Evolutionary conservation across 257 asterid genomes (phyloP), one percentile per base, ranked within the genome.

Genomic region (Primulina huaijiensis): DNA sequence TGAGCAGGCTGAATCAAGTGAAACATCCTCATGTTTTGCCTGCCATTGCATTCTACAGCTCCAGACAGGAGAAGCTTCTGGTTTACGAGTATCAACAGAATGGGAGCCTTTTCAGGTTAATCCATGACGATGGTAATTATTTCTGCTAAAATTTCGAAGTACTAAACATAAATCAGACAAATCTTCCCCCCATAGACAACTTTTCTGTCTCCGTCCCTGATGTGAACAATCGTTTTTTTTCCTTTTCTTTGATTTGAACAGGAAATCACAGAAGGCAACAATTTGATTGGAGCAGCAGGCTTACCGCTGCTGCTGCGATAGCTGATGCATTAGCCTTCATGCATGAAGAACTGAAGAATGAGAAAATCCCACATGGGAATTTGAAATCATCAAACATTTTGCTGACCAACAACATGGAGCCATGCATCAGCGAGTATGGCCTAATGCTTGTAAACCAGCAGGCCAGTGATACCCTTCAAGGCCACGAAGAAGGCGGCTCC

Each of bases 371-470:
- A 3, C 96, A 89, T 14, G 96, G 97, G 6, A 91, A 83, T 86
- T 82, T 91, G 2, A 91, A 89, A 64, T 89, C 95, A 65, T 87
- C 97, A 14, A 89, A 91, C 85, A 81, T 91, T 9, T 60, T 91
- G 12, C 75, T 89, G 17, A 84, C 75, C 78, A 53, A 64, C 3
- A 79, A 84, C 72, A 83, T 80, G 88, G 95, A 89, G 53, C 84
- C 93, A 27, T 65, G 81, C 79, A 76, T 89, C 23, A 79, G 90
- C 19, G 96, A 91, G 38, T 91, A 91, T 52, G 96, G 97, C 17
- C 84, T 89, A 10, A 76, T 77, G 81, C 60, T 66, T 1, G 82
- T 30, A 14, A 76, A 79, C 21, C 83, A 61, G 2, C 78, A 57
- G 1, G 68, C 75, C 31, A 79, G 72, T 50, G 20, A 57, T 55